These are phyloP conservation scores for Boletus semigastroideus DNA, from an alignment of 1,284 basidiomycete species.

Conservation along the genomic window DNA sequence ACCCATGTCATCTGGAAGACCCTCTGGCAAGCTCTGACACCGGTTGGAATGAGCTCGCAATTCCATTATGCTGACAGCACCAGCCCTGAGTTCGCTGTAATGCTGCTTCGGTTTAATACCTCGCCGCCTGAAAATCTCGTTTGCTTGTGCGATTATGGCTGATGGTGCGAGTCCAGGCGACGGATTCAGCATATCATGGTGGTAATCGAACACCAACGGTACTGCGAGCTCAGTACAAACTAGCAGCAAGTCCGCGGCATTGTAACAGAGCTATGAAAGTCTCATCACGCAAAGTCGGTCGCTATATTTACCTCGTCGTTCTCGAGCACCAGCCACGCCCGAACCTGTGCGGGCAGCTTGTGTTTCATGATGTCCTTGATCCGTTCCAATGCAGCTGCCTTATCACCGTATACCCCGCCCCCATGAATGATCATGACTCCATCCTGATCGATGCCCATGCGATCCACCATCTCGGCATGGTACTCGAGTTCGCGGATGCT, in stretches of 20 bases:
- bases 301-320: conserved; percentile 74
- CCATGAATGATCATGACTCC: conserved; percentile 83
- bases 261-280: conserved; percentile 73
- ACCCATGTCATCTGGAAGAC: conserved; percentile 70
- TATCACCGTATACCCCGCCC: conserved; percentile 82
- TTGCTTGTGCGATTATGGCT: conserved; percentile 68
- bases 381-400: conserved; percentile 65
- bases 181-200: conserved; percentile 75
- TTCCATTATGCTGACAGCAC: conserved; percentile 79
- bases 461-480: conserved; percentile 83
- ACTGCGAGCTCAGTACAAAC: conserved; percentile 81
- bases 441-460: conserved; percentile 76
- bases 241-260: conserved; percentile 81
- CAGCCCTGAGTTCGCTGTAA: conserved; percentile 76
- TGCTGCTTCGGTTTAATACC: conserved; percentile 89
- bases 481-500: conserved; percentile 80
- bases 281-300: not conserved
- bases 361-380: conserved; percentile 70
- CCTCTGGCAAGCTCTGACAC: conserved; percentile 64
- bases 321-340: conserved; percentile 79
- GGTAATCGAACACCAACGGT: conserved; percentile 80
- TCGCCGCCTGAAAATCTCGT: conserved; percentile 72
- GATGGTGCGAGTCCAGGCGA: conserved; percentile 50
- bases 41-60: conserved; percentile 83
- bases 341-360: conserved; percentile 60